Conservation (phyloP, 2,329 filamentous ascomycete species). For the Alternaria angustiovoidea region DNA sequence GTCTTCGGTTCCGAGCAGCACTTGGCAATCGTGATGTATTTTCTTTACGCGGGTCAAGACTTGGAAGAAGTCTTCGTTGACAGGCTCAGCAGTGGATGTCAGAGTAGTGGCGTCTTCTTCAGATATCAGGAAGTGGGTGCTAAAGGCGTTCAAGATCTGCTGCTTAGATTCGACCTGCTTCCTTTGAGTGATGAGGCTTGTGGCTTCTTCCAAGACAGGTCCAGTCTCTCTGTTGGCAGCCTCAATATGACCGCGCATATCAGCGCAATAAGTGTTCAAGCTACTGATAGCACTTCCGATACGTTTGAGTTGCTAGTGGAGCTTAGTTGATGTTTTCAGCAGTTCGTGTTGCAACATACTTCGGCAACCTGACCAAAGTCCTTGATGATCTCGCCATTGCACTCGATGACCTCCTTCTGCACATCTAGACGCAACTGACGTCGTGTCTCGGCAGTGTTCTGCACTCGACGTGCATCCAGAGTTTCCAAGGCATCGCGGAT, state of each 20-base stretch:
- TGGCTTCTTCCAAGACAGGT: constrained; percentile 79
- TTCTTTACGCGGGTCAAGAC: constrained; percentile 81
- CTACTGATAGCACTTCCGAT: constrained; percentile 81
- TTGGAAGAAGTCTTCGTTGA: constrained; percentile 85
- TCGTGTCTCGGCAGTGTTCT: constrained; percentile 79
- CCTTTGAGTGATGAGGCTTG: constrained; percentile 74
- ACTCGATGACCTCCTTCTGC: constrained; percentile 90
- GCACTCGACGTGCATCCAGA: constrained; percentile 74
- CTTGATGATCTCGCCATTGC: constrained; percentile 85
- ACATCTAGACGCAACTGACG: constrained; percentile 82
- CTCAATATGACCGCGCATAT: constrained; percentile 79
- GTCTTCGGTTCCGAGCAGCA: constrained; percentile 87
- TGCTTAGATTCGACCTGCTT: constrained; percentile 81
- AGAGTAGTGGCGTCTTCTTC: constrained; percentile 80
- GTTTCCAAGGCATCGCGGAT: constrained; percentile 85
- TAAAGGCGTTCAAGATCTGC: constrained; percentile 78
- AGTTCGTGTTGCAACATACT: constrained; percentile 31
- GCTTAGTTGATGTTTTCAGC: constrained; percentile 32
- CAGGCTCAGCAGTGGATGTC: constrained; percentile 79
- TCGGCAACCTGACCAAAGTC: constrained; percentile 92
- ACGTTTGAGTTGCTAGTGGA: constrained; percentile 77
- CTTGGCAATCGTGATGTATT: constrained; percentile 87
- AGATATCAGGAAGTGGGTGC: constrained; percentile 81
- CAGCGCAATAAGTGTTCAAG: constrained; percentile 79
- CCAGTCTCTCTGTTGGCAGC: constrained; percentile 78